Evolutionary conservation across 1,139 yeast genomes (phyloP).

Genomic region (Schizosaccharomyces versatilis): DNA sequence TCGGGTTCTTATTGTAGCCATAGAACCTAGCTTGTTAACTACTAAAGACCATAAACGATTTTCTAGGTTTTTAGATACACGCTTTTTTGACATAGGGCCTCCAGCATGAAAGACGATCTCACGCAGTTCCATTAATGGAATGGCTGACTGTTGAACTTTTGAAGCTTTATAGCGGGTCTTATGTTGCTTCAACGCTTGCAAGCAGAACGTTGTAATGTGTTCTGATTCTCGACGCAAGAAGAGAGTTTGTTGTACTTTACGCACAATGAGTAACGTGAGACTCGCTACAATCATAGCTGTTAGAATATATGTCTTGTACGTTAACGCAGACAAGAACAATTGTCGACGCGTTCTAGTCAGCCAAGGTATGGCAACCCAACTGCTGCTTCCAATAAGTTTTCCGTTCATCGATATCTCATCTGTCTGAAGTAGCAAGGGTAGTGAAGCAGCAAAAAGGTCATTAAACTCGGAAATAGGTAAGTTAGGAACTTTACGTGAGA

Average conservation of each 20-base stretch:
- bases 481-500: neutral
- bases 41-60: neutral
- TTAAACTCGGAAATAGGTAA: neutral
- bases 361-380: neutral
- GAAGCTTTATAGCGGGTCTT: neutral
- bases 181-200: neutral
- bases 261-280: neutral
- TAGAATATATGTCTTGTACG: neutral
- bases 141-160: neutral
- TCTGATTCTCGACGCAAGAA: neutral
- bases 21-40: neutral
- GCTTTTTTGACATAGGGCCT: neutral
- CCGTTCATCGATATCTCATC: neutral
- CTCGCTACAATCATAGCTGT: neutral
- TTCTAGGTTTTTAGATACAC: neutral
- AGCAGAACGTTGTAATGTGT: neutral
- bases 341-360: neutral
- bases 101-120: neutral
- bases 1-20: neutral
- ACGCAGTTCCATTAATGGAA: neutral
- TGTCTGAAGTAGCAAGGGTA: neutral
- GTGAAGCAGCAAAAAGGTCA: neutral
- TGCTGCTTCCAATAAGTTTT: neutral
- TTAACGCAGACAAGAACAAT: neutral
- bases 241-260: neutral